These are phyloP conservation scores for Talaromyces funiculosus DNA, from an alignment of 2,329 filamentous ascomycete genomes.

Conservation along the genomic window DNA sequence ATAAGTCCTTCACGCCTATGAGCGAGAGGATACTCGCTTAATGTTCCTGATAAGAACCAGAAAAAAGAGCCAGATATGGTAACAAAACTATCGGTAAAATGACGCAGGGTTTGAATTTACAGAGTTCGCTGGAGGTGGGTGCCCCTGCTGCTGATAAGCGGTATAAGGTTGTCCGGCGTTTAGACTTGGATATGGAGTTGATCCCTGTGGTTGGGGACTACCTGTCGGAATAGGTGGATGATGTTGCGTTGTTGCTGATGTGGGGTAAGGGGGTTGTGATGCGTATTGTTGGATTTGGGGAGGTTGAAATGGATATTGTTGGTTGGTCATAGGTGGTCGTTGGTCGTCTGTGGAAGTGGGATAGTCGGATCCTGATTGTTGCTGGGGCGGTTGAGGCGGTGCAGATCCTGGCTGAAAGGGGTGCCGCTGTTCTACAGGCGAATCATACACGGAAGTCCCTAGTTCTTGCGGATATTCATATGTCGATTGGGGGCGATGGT, in stretches of 20 bases:
- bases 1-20: neutral
- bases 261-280: slow-evolving; percentile 30
- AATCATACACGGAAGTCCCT: slow-evolving; percentile 71
- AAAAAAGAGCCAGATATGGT: neutral
- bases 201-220: slow-evolving; percentile 20
- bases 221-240: slow-evolving; percentile 29
- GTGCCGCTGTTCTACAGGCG: slow-evolving; percentile 52
- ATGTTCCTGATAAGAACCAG: neutral
- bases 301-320: slow-evolving; percentile 23
- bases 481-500: slow-evolving; percentile 60
- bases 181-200: slow-evolving; percentile 29
- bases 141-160: slow-evolving; percentile 30
- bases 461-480: slow-evolving; percentile 71
- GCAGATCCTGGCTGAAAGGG: slow-evolving; percentile 25
- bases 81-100: slow-evolving; percentile 31
- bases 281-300: slow-evolving; percentile 21
- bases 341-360: slow-evolving; percentile 34
- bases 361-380: slow-evolving; percentile 5
- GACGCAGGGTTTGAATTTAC: slow-evolving; percentile 33
- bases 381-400: slow-evolving; percentile 17
- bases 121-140: slow-evolving; percentile 19
- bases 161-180: slow-evolving; percentile 30
- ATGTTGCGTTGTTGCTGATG: slow-evolving; percentile 25
- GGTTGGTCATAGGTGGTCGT: slow-evolving; percentile 14
- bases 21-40: neutral